Conservation (phyloP, 2,329 filamentous ascomycete genomes). For the Fusarium tuaranense region DNA sequence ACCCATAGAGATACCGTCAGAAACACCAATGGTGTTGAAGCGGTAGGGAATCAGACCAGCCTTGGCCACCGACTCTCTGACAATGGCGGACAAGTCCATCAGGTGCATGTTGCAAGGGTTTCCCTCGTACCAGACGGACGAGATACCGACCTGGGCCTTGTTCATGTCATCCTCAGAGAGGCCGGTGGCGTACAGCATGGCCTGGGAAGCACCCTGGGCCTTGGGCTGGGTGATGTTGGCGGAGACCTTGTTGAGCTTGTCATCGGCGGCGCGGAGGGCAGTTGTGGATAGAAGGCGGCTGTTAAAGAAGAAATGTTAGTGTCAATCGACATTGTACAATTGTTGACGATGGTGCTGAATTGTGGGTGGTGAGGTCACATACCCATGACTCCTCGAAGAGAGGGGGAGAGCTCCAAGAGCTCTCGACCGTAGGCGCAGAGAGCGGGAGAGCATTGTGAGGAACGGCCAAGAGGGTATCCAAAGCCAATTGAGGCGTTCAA, state of each 20-base stretch:
- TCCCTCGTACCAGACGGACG: conserved; percentile 96
- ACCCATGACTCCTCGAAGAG: conserved; percentile 43
- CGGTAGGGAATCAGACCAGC: conserved; percentile 92
- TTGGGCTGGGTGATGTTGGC: conserved; percentile 93
- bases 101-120: conserved; percentile 99
- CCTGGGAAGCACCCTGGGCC: conserved; percentile 97
- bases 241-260: conserved; percentile 85
- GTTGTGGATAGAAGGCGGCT: conserved; percentile 66
- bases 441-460: conserved; percentile 46
- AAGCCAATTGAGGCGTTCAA: conserved; percentile 38
- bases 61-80: conserved; percentile 70
- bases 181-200: conserved; percentile 98
- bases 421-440: conserved; percentile 43
- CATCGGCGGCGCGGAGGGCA: conserved; percentile 59
- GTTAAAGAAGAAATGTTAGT: conserved; percentile 8
- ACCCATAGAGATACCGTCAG: conserved; percentile 98
- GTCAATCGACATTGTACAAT: background rate
- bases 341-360: background rate
- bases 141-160: conserved; percentile 98
- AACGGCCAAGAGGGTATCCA: background rate
- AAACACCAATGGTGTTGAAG: conserved; percentile 99
- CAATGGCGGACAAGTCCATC: conserved; percentile 84
- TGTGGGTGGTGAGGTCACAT: conserved; percentile 23
- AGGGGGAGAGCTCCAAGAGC: conserved; percentile 43
- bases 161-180: conserved; percentile 88